Conservation (phyloP, 2,329 filamentous ascomycete species). For the Cladosporium cucumerinum region DNA sequence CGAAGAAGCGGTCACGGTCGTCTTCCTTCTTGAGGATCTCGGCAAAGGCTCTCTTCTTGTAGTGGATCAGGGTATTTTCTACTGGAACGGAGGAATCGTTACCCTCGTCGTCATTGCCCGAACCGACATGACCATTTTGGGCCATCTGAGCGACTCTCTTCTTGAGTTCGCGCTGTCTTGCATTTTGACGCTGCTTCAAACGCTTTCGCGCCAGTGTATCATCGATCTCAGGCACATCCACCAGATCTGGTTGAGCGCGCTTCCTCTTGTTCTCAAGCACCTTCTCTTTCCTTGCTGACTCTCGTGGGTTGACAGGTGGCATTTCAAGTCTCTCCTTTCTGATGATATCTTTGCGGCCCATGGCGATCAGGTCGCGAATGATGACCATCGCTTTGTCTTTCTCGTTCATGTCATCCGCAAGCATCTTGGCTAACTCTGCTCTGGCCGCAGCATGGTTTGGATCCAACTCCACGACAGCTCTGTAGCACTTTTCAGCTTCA, state of each 20-base stretch:
- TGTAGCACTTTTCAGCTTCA: slow-evolving; percentile 74
- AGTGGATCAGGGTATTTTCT: not conserved
- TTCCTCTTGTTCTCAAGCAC: slow-evolving; percentile 9
- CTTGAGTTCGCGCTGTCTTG: not conserved
- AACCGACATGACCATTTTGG: not conserved
- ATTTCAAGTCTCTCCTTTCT: slow-evolving; percentile 13
- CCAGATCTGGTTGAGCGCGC: slow-evolving; percentile 1
- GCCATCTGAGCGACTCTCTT: not conserved
- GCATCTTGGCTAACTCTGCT: slow-evolving; percentile 77
- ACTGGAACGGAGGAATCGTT: not conserved
- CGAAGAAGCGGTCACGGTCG: slow-evolving; percentile 19
- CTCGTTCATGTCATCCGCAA: slow-evolving; percentile 66
- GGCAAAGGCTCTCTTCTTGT: slow-evolving; percentile 7
- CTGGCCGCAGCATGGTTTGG: slow-evolving; percentile 71
- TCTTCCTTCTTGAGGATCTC: slow-evolving; percentile 17
- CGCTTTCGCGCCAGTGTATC: slow-evolving; percentile 10
- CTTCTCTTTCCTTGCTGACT: slow-evolving; percentile 13
- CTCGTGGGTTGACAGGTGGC: slow-evolving; percentile 11
- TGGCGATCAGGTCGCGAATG: slow-evolving; percentile 68
- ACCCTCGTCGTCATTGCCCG: not conserved
- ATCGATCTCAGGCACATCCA: slow-evolving; percentile 10
- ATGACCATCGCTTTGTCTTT: slow-evolving; percentile 74
- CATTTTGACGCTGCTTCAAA: slow-evolving; percentile 5
- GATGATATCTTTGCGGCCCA: slow-evolving; percentile 43
- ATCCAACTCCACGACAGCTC: slow-evolving; percentile 70